phyloP scores from a whole-genome alignment of 345 rosid genomes.

The Boechera stricta region DNA sequence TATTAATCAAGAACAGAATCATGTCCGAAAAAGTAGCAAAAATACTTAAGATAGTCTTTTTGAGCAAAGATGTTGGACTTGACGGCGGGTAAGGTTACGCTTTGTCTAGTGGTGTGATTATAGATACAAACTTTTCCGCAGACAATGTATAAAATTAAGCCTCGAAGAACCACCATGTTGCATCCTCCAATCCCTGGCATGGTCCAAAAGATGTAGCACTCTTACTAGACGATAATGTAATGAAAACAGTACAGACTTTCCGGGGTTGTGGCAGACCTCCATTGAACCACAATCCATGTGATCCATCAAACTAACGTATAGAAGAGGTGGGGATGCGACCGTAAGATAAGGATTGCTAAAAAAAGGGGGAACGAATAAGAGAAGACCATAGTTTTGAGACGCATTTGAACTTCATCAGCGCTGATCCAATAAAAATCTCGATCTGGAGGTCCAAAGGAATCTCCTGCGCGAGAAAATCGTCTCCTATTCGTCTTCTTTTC shows the following conservation, averaged over 20 bases:
- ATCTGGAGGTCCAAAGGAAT: not conserved
- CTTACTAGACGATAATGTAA: not conserved
- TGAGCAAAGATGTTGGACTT: not conserved
- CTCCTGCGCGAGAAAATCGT: not conserved
- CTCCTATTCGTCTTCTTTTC: not conserved
- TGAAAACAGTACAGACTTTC: not conserved
- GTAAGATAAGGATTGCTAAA: not conserved
- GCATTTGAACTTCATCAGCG: conserved; percentile 16
- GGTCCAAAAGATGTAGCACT: not conserved
- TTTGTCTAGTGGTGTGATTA: conserved; percentile 8
- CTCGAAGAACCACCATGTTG: not conserved
- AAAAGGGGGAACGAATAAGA: not conserved
- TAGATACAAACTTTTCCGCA: not conserved
- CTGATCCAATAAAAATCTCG: not conserved
- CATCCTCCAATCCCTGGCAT: not conserved
- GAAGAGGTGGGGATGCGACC: not conserved
- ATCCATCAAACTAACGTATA: not conserved
- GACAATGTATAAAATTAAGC: not conserved
- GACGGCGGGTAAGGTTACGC: not conserved
- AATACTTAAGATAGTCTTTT: no score
- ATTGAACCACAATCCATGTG: not conserved
- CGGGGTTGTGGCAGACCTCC: not conserved
- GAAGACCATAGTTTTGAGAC: conserved; percentile 2
- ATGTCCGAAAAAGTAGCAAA: no score
- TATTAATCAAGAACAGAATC: no score